Conservation (phyloP, 78 protist species). For the Planoprotostelium fungivorum region DNA sequence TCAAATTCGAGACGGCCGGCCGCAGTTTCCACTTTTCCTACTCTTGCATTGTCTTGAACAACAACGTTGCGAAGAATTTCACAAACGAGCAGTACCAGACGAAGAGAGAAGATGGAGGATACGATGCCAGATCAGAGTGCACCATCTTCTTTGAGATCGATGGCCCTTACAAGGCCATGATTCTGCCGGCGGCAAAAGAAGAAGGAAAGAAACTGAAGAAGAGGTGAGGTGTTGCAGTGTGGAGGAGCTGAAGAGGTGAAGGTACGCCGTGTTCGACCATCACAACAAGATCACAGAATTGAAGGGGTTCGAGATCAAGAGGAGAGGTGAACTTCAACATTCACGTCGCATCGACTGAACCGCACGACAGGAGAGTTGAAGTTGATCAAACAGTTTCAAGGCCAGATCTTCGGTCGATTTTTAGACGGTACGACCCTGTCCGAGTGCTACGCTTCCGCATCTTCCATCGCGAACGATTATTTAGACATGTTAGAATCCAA, state of each 20-base stretch:
- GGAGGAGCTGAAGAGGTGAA: conserved; percentile 64
- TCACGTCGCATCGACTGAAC: conserved; percentile 87
- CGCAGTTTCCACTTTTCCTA: conserved; percentile 61
- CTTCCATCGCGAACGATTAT: conserved; percentile 77
- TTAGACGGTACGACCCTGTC: conserved; percentile 73
- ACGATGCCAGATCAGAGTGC: conserved; percentile 66
- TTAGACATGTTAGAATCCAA: conserved; percentile 83
- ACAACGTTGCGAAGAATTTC: conserved; percentile 65
- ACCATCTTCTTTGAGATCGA: conserved; percentile 98
- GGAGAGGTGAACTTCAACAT: conserved; percentile 96
- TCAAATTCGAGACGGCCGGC: conserved; percentile 34
- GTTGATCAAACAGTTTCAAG: conserved; percentile 95
- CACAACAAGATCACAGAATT: conserved; percentile 94
- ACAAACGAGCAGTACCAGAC: conserved; percentile 96
- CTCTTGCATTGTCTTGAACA: conserved; percentile 93
- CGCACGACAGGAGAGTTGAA: conserved; percentile 89
- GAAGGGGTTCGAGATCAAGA: conserved; percentile 98
- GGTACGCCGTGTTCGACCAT: conserved; percentile 96
- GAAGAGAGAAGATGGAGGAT: conserved; percentile 5
- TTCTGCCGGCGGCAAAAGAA: conserved; percentile 95
- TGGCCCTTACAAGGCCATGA: conserved; percentile 98
- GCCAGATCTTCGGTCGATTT: conserved; percentile 74
- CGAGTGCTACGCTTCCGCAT: conserved; percentile 85
- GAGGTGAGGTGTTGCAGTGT: conserved; percentile 1
- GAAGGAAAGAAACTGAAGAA: conserved; percentile 81